These are phyloP conservation scores for Euphrasia confusa DNA, from an alignment of 257 asterid species.

Conservation along the genomic window DNA sequence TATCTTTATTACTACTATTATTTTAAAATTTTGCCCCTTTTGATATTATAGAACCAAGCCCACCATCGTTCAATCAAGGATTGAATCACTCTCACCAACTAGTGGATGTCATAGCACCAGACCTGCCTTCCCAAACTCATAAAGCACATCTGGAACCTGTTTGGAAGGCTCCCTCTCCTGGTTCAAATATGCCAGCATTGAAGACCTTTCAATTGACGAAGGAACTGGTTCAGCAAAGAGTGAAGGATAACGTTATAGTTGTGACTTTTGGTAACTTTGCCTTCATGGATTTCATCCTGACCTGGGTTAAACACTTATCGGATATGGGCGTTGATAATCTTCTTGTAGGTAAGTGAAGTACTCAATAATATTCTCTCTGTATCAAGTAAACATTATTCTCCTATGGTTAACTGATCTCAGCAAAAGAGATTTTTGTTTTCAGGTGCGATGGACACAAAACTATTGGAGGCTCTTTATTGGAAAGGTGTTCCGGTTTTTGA, in stretches of 20 bases:
- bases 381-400: conserved; percentile 15
- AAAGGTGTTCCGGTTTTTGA: conserved; percentile 94
- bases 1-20: background rate
- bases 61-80: conserved; percentile 36
- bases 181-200: conserved; percentile 78
- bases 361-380: background rate
- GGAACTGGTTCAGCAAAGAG: conserved; percentile 75
- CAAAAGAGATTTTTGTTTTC: conserved; percentile 20
- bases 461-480: conserved; percentile 93
- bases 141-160: conserved; percentile 44
- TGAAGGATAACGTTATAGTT: conserved; percentile 60
- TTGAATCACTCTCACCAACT: conserved; percentile 38
- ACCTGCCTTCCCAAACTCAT: conserved; percentile 25
- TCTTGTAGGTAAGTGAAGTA: conserved; percentile 68
- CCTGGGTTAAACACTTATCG: conserved; percentile 94
- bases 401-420: conserved; percentile 19
- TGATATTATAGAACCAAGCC: conserved; percentile 24
- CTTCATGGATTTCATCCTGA: conserved; percentile 94
- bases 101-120: conserved; percentile 25
- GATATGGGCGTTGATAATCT: conserved; percentile 81
- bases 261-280: conserved; percentile 97
- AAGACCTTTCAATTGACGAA: conserved; percentile 68
- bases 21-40: too few species aligned
- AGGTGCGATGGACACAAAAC: conserved; percentile 99
- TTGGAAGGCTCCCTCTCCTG: conserved; percentile 77